phyloP scores from a whole-genome alignment of 2,329 filamentous ascomycete species.

The Mycosphaerella arachidis region DNA sequence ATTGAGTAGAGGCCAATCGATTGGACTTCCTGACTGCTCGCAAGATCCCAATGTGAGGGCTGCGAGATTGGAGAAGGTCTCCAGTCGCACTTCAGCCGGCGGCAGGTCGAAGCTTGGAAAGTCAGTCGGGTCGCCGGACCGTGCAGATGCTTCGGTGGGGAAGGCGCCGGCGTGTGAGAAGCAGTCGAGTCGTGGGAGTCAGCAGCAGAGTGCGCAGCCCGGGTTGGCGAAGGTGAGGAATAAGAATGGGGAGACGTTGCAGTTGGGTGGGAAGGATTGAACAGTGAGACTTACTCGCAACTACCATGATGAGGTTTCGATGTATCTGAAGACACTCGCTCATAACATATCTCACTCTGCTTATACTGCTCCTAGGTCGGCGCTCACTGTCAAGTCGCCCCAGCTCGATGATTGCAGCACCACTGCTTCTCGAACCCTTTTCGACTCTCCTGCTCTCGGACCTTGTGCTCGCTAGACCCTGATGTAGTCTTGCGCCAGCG shows the following conservation, averaged over 20 bases:
- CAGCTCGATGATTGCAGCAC: too few species aligned
- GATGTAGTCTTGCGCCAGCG: too few species aligned
- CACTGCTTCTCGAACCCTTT: too few species aligned
- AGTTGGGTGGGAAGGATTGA: neutral
- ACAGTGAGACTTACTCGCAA: neutral
- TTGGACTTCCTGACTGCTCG: constrained; percentile 2
- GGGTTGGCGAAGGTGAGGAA: neutral
- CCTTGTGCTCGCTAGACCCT: too few species aligned
- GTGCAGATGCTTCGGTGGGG: neutral
- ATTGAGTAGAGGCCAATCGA: neutral
- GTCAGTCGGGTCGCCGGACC: neutral
- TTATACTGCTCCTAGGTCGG: too few species aligned
- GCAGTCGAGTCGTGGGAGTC: neutral
- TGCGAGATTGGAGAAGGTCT: neutral
- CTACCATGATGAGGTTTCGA: too few species aligned
- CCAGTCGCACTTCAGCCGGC: neutral
- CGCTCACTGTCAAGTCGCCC: too few species aligned
- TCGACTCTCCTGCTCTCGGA: too few species aligned
- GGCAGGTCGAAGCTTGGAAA: neutral
- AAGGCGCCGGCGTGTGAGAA: neutral
- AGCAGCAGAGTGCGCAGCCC: neutral
- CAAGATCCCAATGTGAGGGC: neutral
- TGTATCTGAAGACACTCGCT: neutral
- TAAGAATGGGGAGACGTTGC: neutral
- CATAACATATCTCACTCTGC: neutral